Evolutionary conservation across 2,329 filamentous ascomycete species (phyloP).

Genomic region (Alternaria triticimaculans): DNA sequence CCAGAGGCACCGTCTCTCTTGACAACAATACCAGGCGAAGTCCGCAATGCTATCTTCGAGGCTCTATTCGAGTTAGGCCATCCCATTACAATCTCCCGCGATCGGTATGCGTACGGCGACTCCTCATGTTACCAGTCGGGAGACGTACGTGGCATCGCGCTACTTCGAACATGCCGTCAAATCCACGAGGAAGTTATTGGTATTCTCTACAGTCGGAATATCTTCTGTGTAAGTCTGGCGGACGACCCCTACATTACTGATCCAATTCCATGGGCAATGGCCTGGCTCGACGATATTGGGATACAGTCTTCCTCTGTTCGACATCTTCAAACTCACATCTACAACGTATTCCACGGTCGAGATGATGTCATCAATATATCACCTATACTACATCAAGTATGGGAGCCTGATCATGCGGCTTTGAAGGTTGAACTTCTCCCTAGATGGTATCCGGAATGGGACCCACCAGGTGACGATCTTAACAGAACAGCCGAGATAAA

Average conservation of each 20-base stretch:
- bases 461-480: background rate
- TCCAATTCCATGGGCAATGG: background rate
- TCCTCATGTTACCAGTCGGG: background rate
- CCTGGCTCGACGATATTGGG: background rate
- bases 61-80: background rate
- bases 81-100: background rate
- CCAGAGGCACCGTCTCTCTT: background rate
- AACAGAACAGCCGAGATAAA: background rate
- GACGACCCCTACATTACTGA: background rate
- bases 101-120: background rate
- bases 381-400: background rate
- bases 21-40: background rate
- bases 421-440: background rate
- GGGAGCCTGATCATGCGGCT: background rate
- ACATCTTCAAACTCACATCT: background rate
- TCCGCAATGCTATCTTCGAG: background rate
- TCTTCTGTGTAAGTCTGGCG: background rate
- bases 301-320: background rate
- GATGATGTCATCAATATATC: background rate
- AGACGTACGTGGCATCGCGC: background rate
- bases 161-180: background rate
- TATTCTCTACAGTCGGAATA: background rate
- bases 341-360: background rate
- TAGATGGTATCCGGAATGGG: background rate
- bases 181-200: background rate